Percentiles rank a stretch among this genome's conserved stretches.
Evolutionary conservation across 2,329 filamentous ascomycete species (phyloP).

Genomic region (Chlorencoelia australis): DNA sequence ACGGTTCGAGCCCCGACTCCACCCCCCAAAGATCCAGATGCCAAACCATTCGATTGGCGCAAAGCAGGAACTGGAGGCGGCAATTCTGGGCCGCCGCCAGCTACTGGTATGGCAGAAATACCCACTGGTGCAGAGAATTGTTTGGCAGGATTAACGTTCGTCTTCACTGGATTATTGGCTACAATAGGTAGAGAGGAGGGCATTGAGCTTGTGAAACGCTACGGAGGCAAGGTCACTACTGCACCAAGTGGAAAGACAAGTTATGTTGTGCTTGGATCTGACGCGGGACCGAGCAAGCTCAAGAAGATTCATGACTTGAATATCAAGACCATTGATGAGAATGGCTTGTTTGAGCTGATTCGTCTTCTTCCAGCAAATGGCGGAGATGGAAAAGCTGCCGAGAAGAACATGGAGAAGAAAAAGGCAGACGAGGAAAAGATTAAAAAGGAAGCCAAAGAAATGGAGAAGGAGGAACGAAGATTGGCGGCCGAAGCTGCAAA

Average conservation of each 20-base stretch:
- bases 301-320: slow-evolving; percentile 69
- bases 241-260: slow-evolving; percentile 87
- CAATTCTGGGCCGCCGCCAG: slow-evolving; percentile 53
- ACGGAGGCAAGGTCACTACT: slow-evolving; percentile 82
- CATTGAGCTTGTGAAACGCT: slow-evolving; percentile 77
- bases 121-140: slow-evolving; percentile 83
- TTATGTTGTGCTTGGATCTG: slow-evolving; percentile 82
- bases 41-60: slow-evolving; percentile 77
- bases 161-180: slow-evolving; percentile 84
- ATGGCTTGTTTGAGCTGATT: slow-evolving; percentile 83
- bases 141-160: slow-evolving; percentile 79
- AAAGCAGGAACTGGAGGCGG: slow-evolving; percentile 47
- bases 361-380: slow-evolving; percentile 72
- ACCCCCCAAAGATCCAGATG: slow-evolving; percentile 56
- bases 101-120: slow-evolving; percentile 56
- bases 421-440: slow-evolving; percentile 78
- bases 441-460: slow-evolving; percentile 68
- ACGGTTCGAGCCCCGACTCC: slow-evolving; percentile 76
- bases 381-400: slow-evolving; percentile 78
- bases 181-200: slow-evolving; percentile 77
- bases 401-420: slow-evolving; percentile 75
- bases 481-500: slow-evolving; percentile 42
- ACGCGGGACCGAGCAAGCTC: slow-evolving; percentile 90
- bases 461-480: slow-evolving; percentile 70
- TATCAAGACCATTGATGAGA: slow-evolving; percentile 89